Evolutionary conservation across 2,329 filamentous ascomycete genomes (phyloP).

Genomic region (Fusarium goolgardi): DNA sequence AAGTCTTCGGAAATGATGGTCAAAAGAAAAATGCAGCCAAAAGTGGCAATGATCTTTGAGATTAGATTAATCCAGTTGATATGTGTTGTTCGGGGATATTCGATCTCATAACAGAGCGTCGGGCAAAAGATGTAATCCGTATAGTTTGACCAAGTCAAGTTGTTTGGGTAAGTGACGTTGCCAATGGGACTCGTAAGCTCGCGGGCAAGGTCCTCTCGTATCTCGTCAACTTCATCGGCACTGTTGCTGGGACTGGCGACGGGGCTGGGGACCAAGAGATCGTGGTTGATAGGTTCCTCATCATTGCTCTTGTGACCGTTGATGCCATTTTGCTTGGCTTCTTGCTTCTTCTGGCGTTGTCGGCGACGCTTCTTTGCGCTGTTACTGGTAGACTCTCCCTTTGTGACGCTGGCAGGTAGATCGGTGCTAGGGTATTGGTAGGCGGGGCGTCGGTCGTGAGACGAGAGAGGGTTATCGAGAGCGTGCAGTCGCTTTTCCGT

Average conservation of each 20-base stretch:
- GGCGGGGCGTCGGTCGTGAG: constrained; percentile 72
- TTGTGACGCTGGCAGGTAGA: constrained; percentile 55
- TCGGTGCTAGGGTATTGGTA: constrained; percentile 79
- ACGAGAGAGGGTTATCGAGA: constrained; percentile 78
- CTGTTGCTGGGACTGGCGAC: constrained; percentile 42
- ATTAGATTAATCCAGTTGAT: constrained; percentile 84
- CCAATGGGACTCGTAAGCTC: constrained; percentile 93
- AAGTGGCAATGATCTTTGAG: constrained; percentile 88
- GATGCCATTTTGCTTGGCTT: constrained; percentile 24
- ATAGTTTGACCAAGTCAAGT: constrained; percentile 86
- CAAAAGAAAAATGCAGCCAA: constrained; percentile 95
- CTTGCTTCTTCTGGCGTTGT: constrained; percentile 35
- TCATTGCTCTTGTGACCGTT: constrained; percentile 44
- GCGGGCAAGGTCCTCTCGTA: constrained; percentile 87
- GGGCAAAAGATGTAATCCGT: constrained; percentile 90
- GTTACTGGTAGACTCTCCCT: constrained; percentile 26
- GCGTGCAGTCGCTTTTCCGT: constrained; percentile 82
- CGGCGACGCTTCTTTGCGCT: constrained; percentile 43
- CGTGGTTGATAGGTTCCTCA: constrained; percentile 35
- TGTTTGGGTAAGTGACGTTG: constrained; percentile 88
- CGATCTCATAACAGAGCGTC: constrained; percentile 96
- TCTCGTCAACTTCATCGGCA: constrained; percentile 68
- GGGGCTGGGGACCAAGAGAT: constrained; percentile 15
- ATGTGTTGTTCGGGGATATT: constrained; percentile 84
- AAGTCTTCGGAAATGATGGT: constrained; percentile 94